Evolutionary conservation across 2,329 filamentous ascomycete species (phyloP).

Genomic region (Fusarium sp.): DNA sequence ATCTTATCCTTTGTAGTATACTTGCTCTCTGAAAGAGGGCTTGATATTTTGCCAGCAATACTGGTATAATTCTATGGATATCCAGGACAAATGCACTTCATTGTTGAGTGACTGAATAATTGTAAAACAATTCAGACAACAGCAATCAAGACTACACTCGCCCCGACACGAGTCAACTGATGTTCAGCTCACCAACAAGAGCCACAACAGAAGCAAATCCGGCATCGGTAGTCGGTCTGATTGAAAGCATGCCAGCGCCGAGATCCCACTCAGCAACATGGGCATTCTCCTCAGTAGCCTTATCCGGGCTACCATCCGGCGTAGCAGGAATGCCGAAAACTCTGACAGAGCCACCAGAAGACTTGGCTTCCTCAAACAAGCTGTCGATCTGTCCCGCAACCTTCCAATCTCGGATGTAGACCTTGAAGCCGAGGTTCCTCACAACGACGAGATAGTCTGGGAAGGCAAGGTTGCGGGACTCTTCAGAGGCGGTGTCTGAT

Average conservation of each 20-base stretch:
- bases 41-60: not conserved
- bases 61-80: not conserved
- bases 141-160: not conserved
- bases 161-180: constrained; percentile 1
- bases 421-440: constrained; percentile 27
- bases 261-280: constrained; percentile 30
- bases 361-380: constrained; percentile 17
- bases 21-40: not conserved
- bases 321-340: constrained; percentile 30
- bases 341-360: constrained; percentile 10
- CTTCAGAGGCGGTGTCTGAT: constrained; percentile 9
- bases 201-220: constrained; percentile 32
- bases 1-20: not conserved
- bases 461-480: constrained; percentile 30
- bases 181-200: constrained; percentile 27
- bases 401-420: constrained; percentile 3
- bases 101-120: not conserved
- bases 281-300: constrained; percentile 26
- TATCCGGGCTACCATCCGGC: constrained; percentile 18
- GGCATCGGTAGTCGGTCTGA: constrained; percentile 20
- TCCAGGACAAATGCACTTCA: not conserved
- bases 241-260: not conserved
- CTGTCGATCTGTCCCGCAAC: constrained; percentile 2
- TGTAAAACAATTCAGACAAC: not conserved
- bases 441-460: constrained; percentile 29